A percentile compares a stretch with the other conserved stretches of the same genome.
These are phyloP conservation scores for Cutaneotrichosporon spelunceum DNA, from an alignment of 1,284 basidiomycete genomes.

Conservation along the genomic window DNA sequence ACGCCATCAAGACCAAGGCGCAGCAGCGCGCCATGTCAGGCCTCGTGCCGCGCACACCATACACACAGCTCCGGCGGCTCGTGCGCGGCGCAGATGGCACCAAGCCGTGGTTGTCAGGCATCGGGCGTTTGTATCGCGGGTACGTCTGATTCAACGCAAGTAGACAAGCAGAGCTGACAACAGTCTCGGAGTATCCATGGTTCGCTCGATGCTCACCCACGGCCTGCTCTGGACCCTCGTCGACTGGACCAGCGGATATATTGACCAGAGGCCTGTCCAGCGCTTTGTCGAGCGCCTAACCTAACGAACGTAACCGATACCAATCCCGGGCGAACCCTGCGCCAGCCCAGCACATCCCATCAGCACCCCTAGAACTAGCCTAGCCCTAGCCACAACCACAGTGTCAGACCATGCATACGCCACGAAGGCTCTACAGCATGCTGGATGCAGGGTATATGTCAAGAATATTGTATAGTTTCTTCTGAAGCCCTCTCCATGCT, in stretches of 20 bases:
- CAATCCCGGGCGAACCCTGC: neutral
- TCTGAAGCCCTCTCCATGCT: neutral
- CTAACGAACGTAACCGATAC: neutral
- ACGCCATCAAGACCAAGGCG: constrained; percentile 52
- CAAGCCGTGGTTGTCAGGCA: constrained; percentile 45
- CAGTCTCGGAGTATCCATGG: constrained; percentile 48
- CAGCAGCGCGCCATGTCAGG: constrained; percentile 49
- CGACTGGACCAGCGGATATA: constrained; percentile 44
- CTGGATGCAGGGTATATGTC: constrained; percentile 16
- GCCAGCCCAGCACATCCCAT: neutral
- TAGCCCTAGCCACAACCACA: constrained; percentile 4
- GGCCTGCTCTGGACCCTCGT: constrained; percentile 51
- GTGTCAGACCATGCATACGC: constrained; percentile 9
- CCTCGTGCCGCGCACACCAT: constrained; percentile 40
- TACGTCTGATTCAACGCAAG: neutral
- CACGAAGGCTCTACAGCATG: constrained; percentile 10
- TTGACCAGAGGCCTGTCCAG: constrained; percentile 42
- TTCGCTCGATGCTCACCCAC: constrained; percentile 51
- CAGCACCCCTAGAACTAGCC: constrained; percentile 1
- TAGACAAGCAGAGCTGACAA: constrained; percentile 7
- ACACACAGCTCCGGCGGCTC: constrained; percentile 42
- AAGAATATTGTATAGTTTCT: constrained; percentile 2
- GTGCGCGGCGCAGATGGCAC: constrained; percentile 46
- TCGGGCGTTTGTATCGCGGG: constrained; percentile 45
- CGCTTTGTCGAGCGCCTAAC: constrained; percentile 11